Evolutionary conservation across 139 green algal genomes (phyloP).

Genomic region (Closterium sp.): DNA sequence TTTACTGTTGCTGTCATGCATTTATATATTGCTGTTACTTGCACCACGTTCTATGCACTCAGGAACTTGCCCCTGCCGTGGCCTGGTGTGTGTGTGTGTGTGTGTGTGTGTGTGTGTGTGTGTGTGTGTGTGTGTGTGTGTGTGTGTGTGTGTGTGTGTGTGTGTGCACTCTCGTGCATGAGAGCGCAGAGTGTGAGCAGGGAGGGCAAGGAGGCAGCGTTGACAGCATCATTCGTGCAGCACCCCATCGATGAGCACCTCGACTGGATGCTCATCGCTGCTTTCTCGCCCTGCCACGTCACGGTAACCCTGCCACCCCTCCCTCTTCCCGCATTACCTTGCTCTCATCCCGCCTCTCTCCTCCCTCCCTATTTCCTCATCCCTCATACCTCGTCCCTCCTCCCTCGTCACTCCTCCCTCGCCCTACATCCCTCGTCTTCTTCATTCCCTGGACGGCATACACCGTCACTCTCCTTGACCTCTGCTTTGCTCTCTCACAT

Average conservation of each 20-base stretch:
- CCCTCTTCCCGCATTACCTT: not conserved
- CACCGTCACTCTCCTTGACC: no score
- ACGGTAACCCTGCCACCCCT: constrained; percentile 59
- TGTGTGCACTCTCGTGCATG: constrained; percentile 1
- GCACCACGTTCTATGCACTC: no score
- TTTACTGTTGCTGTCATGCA: no score
- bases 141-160: not conserved
- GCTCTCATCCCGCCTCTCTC: no score
- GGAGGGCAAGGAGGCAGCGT: constrained; percentile 45
- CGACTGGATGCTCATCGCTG: constrained; percentile 64
- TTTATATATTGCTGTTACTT: no score
- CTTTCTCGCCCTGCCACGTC: constrained; percentile 75
- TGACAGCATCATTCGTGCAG: constrained; percentile 60
- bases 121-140: not conserved
- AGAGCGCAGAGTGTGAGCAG: not conserved
- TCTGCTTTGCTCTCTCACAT: no score
- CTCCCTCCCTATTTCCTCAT: no score
- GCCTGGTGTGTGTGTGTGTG: not conserved
- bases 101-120: not conserved
- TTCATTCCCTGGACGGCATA: no score
- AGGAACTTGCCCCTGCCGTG: no score
- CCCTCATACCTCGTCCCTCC: no score
- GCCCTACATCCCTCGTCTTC: no score
- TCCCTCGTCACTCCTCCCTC: no score
- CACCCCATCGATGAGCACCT: constrained; percentile 71